Percentiles rank a stretch among this genome's conserved stretches.
phyloP scores from a whole-genome alignment of 495 filamentous ascomycete genomes.

The Filosporella fistucella region DNA sequence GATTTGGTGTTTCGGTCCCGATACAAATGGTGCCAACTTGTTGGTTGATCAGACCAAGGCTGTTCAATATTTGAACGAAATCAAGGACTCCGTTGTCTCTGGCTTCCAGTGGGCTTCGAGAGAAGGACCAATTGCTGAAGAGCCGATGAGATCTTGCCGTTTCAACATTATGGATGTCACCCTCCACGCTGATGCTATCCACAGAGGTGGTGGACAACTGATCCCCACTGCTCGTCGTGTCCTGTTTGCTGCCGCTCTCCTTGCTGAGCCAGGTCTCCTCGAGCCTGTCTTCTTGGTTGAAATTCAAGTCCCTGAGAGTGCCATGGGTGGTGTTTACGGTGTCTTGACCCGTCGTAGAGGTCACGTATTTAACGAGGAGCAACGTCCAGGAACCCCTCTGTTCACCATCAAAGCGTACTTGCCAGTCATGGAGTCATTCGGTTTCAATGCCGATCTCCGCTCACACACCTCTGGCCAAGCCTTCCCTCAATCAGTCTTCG shows the following conservation, averaged over 20 bases:
- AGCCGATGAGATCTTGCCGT: conserved; percentile 94
- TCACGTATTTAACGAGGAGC: conserved; percentile 98
- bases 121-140: conserved; percentile 95
- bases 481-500: conserved; percentile 98
- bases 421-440: conserved; percentile 99
- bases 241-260: conserved; percentile 85
- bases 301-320: conserved; percentile 96
- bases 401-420: conserved; percentile 99
- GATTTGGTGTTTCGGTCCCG: conserved; percentile 99
- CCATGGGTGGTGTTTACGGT: conserved; percentile 99
- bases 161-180: conserved; percentile 99
- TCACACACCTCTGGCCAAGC: conserved; percentile 91
- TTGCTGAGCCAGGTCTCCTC: conserved; percentile 84
- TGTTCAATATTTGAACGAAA: conserved; percentile 99
- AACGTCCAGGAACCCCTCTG: conserved; percentile 96
- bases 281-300: conserved; percentile 99
- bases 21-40: conserved; percentile 96
- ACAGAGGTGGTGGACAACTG: conserved; percentile 98
- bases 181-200: conserved; percentile 98
- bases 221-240: conserved; percentile 98
- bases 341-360: conserved; percentile 96
- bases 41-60: conserved; percentile 99
- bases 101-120: conserved; percentile 99
- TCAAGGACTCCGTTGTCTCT: conserved; percentile 99
- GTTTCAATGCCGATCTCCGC: conserved; percentile 97